These are phyloP conservation scores for Marchantia polymorpha DNA, from an alignment of 225 moss, liverwort and hornwort species.

Conservation along the genomic window DNA sequence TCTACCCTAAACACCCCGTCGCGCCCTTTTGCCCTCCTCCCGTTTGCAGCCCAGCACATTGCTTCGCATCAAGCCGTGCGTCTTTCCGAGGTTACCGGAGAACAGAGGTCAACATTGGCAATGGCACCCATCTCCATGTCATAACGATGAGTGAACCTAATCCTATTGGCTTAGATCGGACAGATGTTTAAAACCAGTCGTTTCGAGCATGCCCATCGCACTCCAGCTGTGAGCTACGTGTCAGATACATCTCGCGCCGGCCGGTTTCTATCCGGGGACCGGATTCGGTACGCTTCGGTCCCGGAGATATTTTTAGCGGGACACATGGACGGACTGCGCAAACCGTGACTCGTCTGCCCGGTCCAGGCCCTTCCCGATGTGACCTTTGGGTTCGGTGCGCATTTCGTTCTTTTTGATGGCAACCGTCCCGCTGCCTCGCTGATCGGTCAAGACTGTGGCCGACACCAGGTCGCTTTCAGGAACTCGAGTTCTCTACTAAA, in stretches of 20 bases:
- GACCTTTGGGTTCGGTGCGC: too few species aligned
- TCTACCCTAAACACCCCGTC: not conserved
- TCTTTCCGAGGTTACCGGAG: not conserved
- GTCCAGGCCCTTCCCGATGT: too few species aligned
- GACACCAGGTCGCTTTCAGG: too few species aligned
- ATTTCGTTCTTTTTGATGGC: too few species aligned
- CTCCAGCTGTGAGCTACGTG: constrained; percentile 26
- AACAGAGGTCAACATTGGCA: not conserved
- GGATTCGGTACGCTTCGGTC: not conserved
- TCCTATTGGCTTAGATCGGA: not conserved
- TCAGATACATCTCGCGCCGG: constrained; percentile 10
- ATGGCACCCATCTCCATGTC: not conserved
- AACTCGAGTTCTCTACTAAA: too few species aligned
- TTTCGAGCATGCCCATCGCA: not conserved
- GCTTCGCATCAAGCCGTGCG: not conserved
- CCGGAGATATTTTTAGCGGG: constrained; percentile 15
- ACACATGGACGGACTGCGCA: not conserved
- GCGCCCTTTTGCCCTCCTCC: constrained; percentile 4
- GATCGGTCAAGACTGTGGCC: too few species aligned
- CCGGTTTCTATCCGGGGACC: constrained; percentile 6
- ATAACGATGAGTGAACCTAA: not conserved
- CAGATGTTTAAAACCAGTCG: constrained; percentile 7
- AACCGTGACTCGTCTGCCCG: not conserved
- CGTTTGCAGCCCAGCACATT: not conserved
- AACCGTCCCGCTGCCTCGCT: too few species aligned